Conservation (phyloP, 1,284 basidiomycete species). For the Singerocomus inundabilis region DNA sequence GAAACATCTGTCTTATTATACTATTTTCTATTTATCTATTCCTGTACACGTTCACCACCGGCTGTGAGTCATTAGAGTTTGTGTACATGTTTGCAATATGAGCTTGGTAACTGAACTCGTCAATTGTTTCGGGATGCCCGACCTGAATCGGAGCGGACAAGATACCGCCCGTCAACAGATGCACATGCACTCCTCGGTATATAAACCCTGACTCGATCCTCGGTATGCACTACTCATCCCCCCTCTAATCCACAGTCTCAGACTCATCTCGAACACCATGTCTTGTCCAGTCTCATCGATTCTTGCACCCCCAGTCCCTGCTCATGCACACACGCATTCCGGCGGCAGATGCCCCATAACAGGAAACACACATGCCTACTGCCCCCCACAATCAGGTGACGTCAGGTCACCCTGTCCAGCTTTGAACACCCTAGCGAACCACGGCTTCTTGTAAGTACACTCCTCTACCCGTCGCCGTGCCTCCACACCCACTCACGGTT, state of each 20-base stretch:
- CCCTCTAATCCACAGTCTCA: neutral
- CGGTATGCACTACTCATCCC: neutral
- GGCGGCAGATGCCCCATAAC: constrained; percentile 26
- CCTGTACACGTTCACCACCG: constrained; percentile 6
- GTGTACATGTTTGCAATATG: neutral
- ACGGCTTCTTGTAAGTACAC: constrained; percentile 41
- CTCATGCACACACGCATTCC: constrained; percentile 19
- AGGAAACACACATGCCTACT: constrained; percentile 28
- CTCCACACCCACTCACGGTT: neutral
- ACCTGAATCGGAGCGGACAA: neutral
- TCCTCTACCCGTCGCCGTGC: neutral
- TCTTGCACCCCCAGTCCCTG: constrained; percentile 6
- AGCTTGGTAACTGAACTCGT: neutral
- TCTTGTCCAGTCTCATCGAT: constrained; percentile 16
- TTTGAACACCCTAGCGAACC: constrained; percentile 47
- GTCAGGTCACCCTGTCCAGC: constrained; percentile 50
- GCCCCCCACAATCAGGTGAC: constrained; percentile 29
- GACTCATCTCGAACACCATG: constrained; percentile 11
- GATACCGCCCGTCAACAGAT: neutral
- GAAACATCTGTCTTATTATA: constrained; percentile 10
- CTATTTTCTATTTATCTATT: neutral
- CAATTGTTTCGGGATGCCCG: neutral
- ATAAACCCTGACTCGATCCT: constrained; percentile 13
- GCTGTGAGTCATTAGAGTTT: neutral
- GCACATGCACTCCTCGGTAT: constrained; percentile 4